These are phyloP conservation scores for Lentinula aciculospora DNA, from an alignment of 768 basidiomycete species.

Conservation along the genomic window DNA sequence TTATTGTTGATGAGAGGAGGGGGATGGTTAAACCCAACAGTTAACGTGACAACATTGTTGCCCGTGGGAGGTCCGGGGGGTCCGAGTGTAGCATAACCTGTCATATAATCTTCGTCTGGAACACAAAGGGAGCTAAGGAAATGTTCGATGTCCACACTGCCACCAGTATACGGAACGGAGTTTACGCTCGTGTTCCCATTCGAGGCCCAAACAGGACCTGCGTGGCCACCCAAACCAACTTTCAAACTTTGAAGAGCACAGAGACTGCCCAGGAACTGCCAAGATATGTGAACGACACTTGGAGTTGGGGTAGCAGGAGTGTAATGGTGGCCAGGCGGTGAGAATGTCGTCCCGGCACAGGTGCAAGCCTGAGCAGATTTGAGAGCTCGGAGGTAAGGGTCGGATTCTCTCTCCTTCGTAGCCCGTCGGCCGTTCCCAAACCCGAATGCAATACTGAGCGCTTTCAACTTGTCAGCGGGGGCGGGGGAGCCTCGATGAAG, in stretches of 20 bases:
- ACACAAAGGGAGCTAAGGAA: background rate
- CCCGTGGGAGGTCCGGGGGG: background rate
- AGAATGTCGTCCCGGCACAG: background rate
- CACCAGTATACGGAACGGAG: constrained; percentile 48
- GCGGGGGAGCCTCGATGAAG: constrained; percentile 48
- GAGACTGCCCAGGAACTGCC: constrained; percentile 62
- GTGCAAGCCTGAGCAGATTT: background rate
- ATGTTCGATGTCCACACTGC: constrained; percentile 45
- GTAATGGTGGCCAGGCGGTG: background rate
- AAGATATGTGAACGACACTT: constrained; percentile 51
- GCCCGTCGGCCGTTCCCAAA: constrained; percentile 15
- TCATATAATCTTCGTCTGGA: background rate
- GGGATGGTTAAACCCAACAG: background rate
- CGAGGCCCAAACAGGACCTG: background rate
- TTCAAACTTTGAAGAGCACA: constrained; percentile 51
- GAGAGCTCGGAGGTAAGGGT: background rate
- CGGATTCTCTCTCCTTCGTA: background rate
- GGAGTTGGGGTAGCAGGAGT: background rate
- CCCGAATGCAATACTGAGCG: constrained; percentile 61
- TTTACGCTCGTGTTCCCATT: constrained; percentile 57
- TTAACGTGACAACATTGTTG: background rate
- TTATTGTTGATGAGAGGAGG: background rate
- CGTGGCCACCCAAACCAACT: constrained; percentile 38
- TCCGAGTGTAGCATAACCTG: background rate
- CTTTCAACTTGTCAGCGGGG: constrained; percentile 39